Percentiles rank a stretch among this genome's conserved stretches.
Conservation (phyloP, 73 alveolate species). For the Tetrahymena borealis region DNA sequence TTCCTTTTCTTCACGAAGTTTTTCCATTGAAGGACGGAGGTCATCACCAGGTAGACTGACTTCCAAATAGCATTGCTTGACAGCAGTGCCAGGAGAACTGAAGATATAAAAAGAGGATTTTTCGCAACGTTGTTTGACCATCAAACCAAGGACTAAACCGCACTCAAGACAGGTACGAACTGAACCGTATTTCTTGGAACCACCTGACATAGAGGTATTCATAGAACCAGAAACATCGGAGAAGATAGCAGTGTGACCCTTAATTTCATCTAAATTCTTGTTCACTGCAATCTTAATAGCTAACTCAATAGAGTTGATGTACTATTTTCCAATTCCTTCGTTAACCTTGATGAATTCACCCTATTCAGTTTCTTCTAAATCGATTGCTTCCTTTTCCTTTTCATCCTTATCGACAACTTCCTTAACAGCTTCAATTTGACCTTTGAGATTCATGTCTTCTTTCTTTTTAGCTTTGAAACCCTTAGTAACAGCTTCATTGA, state of each 20-base stretch:
- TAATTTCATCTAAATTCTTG: background rate
- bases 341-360: background rate
- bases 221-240: conserved; percentile 8
- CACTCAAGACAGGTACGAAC: background rate
- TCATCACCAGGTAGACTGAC: background rate
- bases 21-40: background rate
- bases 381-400: background rate
- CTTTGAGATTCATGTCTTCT: background rate
- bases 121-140: background rate
- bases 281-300: conserved; percentile 33
- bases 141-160: background rate
- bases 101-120: background rate
- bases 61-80: background rate
- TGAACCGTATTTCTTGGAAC: conserved; percentile 7
- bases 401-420: background rate
- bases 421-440: background rate
- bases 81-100: background rate
- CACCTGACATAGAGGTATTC: conserved; percentile 27
- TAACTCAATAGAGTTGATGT: conserved; percentile 7
- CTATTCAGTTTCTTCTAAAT: background rate
- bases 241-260: background rate
- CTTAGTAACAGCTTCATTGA: background rate
- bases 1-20: background rate
- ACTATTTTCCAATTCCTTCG: background rate
- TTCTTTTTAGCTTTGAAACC: background rate